Percentiles rank a stretch among this genome's conserved stretches.
These are phyloP conservation scores for Didymella pinodella DNA, from an alignment of 2,329 filamentous ascomycete species.

Conservation along the genomic window DNA sequence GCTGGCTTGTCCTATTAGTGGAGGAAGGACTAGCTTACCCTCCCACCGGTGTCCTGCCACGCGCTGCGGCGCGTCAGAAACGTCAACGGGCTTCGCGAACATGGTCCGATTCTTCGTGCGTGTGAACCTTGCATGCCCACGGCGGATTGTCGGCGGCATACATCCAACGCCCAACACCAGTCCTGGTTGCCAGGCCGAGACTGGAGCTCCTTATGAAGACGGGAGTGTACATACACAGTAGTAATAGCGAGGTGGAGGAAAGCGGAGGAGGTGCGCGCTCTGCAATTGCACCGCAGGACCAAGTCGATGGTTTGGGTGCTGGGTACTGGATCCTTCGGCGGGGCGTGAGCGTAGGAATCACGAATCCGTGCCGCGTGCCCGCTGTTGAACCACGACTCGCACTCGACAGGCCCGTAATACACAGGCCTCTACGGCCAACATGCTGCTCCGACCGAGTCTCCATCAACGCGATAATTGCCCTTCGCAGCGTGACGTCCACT, in stretches of 20 bases:
- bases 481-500: not conserved
- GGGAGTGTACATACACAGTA: not conserved
- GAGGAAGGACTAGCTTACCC: slow-evolving; percentile 15
- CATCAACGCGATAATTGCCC: not conserved
- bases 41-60: slow-evolving; percentile 13
- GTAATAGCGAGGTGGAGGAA: not conserved
- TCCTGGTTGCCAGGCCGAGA: not conserved
- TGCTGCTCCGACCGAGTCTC: slow-evolving; percentile 15
- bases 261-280: slow-evolving; percentile 4
- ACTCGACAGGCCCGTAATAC: slow-evolving; percentile 6
- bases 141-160: slow-evolving; percentile 11
- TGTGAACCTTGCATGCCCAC: slow-evolving; percentile 14
- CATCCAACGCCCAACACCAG: slow-evolving; percentile 4
- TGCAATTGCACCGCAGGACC: slow-evolving; percentile 3
- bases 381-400: slow-evolving; percentile 5
- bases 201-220: not conserved
- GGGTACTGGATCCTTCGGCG: slow-evolving; percentile 9
- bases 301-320: not conserved
- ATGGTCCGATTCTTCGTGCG: slow-evolving; percentile 14
- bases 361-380: slow-evolving; percentile 12
- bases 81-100: slow-evolving; percentile 19
- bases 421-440: slow-evolving; percentile 9
- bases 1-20: slow-evolving; percentile 10
- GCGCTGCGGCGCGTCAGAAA: slow-evolving; percentile 19
- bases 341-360: slow-evolving; percentile 10